These are phyloP conservation scores for Ceratobasidium sp. DNA, from an alignment of 1,284 basidiomycete genomes.

Conservation along the genomic window DNA sequence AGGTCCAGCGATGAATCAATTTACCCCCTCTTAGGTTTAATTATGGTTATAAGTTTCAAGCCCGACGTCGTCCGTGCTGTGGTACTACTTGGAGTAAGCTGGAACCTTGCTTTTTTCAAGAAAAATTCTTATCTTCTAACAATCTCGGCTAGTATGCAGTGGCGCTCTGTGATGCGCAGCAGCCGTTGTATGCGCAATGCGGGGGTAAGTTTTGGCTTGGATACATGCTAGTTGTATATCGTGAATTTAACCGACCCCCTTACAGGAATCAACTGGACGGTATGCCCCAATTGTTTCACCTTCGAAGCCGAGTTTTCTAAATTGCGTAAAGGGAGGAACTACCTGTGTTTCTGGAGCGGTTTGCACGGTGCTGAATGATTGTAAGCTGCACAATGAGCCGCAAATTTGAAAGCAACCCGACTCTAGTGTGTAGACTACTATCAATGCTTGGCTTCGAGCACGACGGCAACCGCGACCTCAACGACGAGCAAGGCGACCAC, in stretches of 20 bases:
- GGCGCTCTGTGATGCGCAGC: constrained; percentile 13
- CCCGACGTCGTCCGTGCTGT: background rate
- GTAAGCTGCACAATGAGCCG: background rate
- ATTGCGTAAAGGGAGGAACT: constrained; percentile 14
- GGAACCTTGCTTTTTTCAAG: background rate
- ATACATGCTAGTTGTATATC: too few relatives aligned
- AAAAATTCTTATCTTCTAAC: too few relatives aligned
- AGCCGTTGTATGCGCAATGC: constrained; percentile 42
- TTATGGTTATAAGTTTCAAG: constrained; percentile 2
- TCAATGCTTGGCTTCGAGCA: constrained; percentile 26
- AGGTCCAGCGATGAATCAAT: too few relatives aligned
- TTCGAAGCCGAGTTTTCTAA: too few relatives aligned
- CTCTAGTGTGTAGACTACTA: constrained; percentile 7
- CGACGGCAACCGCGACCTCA: background rate
- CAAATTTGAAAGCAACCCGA: too few relatives aligned
- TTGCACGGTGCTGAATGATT: constrained; percentile 29
- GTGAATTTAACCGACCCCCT: background rate
- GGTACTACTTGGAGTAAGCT: constrained; percentile 11
- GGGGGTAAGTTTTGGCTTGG: constrained; percentile 10
- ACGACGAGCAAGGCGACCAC: constrained; percentile 20
- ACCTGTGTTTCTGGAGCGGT: constrained; percentile 22
- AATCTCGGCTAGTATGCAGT: background rate
- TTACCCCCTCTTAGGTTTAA: background rate
- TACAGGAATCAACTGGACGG: constrained; percentile 30
- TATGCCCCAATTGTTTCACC: background rate